Evolutionary conservation across 768 basidiomycete genomes (phyloP).

Genomic region (Kwoniella dendrophila): DNA sequence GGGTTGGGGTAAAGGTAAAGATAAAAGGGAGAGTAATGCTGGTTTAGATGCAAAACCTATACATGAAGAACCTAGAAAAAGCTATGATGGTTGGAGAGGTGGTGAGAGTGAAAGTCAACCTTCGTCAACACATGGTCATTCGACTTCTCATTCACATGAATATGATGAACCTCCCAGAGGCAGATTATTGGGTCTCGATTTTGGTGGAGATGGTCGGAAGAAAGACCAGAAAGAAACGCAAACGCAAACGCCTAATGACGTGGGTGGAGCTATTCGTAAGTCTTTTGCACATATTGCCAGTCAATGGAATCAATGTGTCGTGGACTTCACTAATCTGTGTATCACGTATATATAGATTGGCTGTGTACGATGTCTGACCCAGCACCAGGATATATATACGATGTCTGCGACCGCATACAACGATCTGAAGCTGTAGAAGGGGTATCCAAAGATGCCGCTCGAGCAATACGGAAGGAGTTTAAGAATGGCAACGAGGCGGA

Average conservation of each 20-base stretch:
- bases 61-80: slow-evolving; percentile 20
- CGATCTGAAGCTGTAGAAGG: slow-evolving; percentile 61
- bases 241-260: slow-evolving; percentile 29
- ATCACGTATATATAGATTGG: slow-evolving; percentile 23
- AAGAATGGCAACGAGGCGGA: slow-evolving; percentile 60
- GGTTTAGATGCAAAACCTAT: slow-evolving; percentile 1
- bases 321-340: neutral
- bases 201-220: slow-evolving; percentile 17
- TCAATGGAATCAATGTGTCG: neutral
- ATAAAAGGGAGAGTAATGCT: slow-evolving; percentile 18
- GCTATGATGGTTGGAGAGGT: slow-evolving; percentile 20
- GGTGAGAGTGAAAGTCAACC: slow-evolving; percentile 34
- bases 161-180: slow-evolving; percentile 18
- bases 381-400: slow-evolving; percentile 71
- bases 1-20: slow-evolving; percentile 31
- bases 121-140: slow-evolving; percentile 29
- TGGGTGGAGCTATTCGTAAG: slow-evolving; percentile 46
- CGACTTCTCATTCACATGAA: slow-evolving; percentile 37
- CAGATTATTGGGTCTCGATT: slow-evolving; percentile 23
- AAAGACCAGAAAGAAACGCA: slow-evolving; percentile 11
- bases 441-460: slow-evolving; percentile 80
- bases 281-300: neutral
- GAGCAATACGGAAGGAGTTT: slow-evolving; percentile 80
- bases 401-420: slow-evolving; percentile 82
- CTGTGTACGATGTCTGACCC: slow-evolving; percentile 40